Percentiles rank a stretch among this genome's conserved stretches.
Evolutionary conservation across 106 monocot genomes (phyloP).

Genomic region (Vanilla planifolia): DNA sequence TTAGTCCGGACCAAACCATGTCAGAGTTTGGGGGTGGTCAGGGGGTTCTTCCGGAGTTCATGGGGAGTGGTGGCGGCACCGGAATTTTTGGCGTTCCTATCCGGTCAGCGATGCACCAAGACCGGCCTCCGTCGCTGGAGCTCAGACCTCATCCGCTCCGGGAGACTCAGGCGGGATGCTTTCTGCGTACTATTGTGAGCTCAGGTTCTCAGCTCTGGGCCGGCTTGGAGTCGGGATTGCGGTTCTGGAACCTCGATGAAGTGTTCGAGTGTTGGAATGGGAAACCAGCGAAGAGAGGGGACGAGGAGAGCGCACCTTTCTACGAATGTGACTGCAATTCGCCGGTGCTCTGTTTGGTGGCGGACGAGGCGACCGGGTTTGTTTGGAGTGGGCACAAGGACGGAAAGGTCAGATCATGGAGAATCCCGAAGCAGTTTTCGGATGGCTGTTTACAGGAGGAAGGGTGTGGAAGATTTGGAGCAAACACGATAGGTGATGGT

Average conservation of each 20-base stretch:
- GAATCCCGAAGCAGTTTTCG: constrained; percentile 1
- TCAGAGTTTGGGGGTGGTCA: constrained; percentile 49
- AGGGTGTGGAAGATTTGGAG: not conserved
- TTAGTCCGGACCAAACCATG: constrained; percentile 50
- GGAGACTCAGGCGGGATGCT: constrained; percentile 80
- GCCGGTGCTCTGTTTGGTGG: constrained; percentile 24
- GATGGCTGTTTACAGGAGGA: not conserved
- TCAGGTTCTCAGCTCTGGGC: constrained; percentile 57
- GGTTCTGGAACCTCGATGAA: constrained; percentile 55
- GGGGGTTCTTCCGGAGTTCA: constrained; percentile 67
- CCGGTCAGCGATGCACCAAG: constrained; percentile 65
- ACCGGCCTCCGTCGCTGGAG: constrained; percentile 65
- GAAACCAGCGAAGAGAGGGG: constrained; percentile 32
- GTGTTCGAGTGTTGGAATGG: constrained; percentile 29
- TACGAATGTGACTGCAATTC: constrained; percentile 13
- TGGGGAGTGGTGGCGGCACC: constrained; percentile 55
- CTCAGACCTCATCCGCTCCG: constrained; percentile 81
- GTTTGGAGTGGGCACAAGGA: constrained; percentile 41
- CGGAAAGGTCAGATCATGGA: constrained; percentile 39
- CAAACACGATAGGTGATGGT: not conserved
- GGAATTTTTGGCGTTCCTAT: constrained; percentile 70
- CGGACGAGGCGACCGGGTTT: constrained; percentile 21
- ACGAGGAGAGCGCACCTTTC: constrained; percentile 56
- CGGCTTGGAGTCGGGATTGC: constrained; percentile 63
- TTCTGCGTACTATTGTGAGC: constrained; percentile 54